A percentile compares a stretch with the other conserved stretches of the same genome.
Conservation (phyloP, 371 early-diverging fungal genomes). For the Mucor racemosus region DNA sequence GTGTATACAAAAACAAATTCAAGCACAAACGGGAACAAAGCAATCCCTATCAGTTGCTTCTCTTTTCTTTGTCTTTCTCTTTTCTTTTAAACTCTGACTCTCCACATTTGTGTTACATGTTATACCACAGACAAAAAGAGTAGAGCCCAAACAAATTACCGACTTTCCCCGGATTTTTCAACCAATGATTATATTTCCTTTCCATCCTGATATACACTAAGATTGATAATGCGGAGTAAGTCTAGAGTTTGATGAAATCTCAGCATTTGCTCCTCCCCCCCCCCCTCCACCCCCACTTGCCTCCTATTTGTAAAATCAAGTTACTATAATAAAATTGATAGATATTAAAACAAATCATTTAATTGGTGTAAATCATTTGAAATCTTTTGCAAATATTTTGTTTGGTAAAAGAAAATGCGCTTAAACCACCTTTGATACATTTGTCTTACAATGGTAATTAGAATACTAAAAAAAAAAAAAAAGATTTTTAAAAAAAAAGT, state of each 20-base stretch:
- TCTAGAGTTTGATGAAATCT: not conserved
- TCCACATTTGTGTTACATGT: constrained; percentile 5
- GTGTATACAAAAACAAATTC: not conserved
- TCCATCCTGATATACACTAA: constrained; percentile 1
- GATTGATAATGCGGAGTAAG: not conserved
- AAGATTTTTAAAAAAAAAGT: not conserved
- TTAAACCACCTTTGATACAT: constrained; percentile 8
- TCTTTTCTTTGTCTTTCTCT: too few relatives aligned
- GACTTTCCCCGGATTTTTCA: constrained; percentile 13
- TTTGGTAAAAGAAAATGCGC: not conserved
- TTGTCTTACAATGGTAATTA: not conserved
- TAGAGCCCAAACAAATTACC: not conserved
- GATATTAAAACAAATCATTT: not conserved
- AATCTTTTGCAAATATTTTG: not conserved
- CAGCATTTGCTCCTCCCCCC: not conserved
- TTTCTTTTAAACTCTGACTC: not conserved
- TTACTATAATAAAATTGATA: constrained; percentile 1
- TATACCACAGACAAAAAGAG: constrained; percentile 1
- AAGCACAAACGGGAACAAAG: not conserved
- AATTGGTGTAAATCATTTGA: not conserved
- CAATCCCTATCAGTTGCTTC: not conserved
- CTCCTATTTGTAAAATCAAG: not conserved
- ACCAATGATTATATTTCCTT: constrained; percentile 6
- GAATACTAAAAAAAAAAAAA: not conserved
- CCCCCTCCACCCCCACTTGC: not conserved